Evolutionary conservation across 2,329 filamentous ascomycete species (phyloP), one percentile per base, ranked within the genome.

Genomic region (Diaporthe vaccinii): DNA sequence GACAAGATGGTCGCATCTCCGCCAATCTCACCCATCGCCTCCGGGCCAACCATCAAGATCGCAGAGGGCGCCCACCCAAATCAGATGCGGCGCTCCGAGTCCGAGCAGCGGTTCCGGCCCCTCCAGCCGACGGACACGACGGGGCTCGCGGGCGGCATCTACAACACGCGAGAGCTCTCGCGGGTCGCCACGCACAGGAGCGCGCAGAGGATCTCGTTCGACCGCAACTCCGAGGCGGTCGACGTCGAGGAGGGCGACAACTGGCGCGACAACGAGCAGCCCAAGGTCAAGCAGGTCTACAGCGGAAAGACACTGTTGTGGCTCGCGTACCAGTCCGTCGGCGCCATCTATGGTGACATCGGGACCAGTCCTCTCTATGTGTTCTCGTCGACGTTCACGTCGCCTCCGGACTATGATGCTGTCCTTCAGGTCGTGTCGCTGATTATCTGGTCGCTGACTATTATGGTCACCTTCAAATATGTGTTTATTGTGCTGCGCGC

Each of bases 401-500:
- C 84, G 4, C 82, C 86, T 9, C 91, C 91, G 1, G 84, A 82
- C 14, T 86, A 88, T 76, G 84, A 89, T 22, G 88, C 92, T 78
- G 84, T 93, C 4, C 84, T 93, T 46, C 90, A 92, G 67, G 91
- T 90, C 0, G 83, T 93, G 2, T 93, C 92, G 2, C 86, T 93
- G 49, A 89, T 93, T 73, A 87, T 93, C 53, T 93, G 92, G 92
- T 89, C 90, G 0, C 82, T 93, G 61, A 92, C 90, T n/a, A 84
- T 93, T 75, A 92, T 93, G 83, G 91, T 93, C 41, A 92, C 91
- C 0, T 78, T 93, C 74, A 93, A 93, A 84, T 93, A 93, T 79
- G 87, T 92, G 28, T 84, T 92, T 75, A 89, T 93, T 78, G 88
- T 93, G 55, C 82, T 93, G 6, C 85, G 84, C 31, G 92, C 92